Conservation (phyloP, 2,329 filamentous ascomycete species). For the Ascochyta rabiei region DNA sequence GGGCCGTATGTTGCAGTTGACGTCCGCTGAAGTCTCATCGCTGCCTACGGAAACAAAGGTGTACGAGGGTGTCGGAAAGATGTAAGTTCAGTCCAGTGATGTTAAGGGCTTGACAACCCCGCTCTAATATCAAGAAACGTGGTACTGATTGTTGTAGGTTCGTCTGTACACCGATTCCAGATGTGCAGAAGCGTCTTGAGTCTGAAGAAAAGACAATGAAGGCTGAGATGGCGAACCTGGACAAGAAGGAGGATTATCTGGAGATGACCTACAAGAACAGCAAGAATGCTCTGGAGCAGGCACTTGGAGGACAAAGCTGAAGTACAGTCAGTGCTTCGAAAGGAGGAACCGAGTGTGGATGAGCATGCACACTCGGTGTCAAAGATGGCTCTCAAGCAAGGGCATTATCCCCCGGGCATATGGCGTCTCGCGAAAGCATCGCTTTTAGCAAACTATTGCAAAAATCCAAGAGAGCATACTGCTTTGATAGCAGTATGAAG, state of each 20-base stretch:
- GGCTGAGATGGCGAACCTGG: conserved; percentile 77
- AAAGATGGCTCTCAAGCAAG: background rate
- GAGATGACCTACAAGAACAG: conserved; percentile 97
- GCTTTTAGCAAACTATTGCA: background rate
- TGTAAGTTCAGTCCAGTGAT: conserved; percentile 61
- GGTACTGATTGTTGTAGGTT: conserved; percentile 68
- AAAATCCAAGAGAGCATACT: background rate
- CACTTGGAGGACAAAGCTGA: conserved; percentile 62
- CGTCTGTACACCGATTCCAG: conserved; percentile 73
- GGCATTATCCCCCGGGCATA: background rate
- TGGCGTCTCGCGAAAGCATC: background rate
- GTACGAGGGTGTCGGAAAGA: conserved; percentile 96
- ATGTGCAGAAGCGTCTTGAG: conserved; percentile 77
- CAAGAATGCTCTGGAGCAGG: conserved; percentile 86
- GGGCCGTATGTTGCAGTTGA: conserved; percentile 85
- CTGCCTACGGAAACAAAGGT: conserved; percentile 78
- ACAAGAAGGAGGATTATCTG: conserved; percentile 89
- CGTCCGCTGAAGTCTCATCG: conserved; percentile 78
- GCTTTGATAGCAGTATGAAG: background rate
- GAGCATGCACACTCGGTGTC: background rate
- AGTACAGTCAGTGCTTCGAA: background rate
- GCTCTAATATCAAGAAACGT: background rate
- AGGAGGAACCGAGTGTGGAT: background rate
- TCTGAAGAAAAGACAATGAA: conserved; percentile 76
- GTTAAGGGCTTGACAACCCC: conserved; percentile 2